Evolutionary conservation across 805 yeast species (phyloP).

Genomic region (Wickerhamomyces sydowiorum): DNA sequence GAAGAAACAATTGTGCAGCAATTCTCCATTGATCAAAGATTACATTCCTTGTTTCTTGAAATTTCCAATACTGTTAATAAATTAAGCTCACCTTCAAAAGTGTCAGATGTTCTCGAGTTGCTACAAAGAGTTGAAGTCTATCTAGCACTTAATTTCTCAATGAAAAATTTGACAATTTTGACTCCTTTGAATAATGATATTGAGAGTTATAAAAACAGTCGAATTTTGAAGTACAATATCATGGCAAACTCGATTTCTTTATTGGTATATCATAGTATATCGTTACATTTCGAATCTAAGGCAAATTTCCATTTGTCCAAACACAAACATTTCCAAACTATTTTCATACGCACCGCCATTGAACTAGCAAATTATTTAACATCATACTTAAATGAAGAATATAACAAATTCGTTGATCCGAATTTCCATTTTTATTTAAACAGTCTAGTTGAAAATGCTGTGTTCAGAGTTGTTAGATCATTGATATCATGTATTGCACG

Average conservation of each 20-base stretch:
- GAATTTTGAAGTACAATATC: conserved; percentile 7
- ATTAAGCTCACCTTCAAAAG: conserved; percentile 10
- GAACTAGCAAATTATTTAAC: conserved; percentile 12
- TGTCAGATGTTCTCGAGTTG: conserved; percentile 10
- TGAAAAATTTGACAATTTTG: conserved; percentile 2
- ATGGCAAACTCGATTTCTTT: conserved; percentile 6
- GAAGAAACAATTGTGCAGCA: conserved; percentile 13
- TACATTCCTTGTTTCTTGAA: conserved; percentile 11
- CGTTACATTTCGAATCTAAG: conserved; percentile 16
- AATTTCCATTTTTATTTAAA: conserved; percentile 12
- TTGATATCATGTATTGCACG: conserved; percentile 12
- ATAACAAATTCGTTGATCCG: conserved; percentile 8
- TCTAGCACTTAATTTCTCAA: conserved; percentile 12
- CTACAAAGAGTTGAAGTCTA: conserved; percentile 12
- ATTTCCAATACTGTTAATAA: conserved; percentile 17
- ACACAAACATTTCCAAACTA: conserved; percentile 6
- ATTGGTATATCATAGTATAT: conserved; percentile 11
- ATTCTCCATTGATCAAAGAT: conserved; percentile 11
- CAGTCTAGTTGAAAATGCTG: conserved; percentile 14
- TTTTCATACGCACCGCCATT: conserved; percentile 1
- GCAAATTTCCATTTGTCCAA: conserved; percentile 7
- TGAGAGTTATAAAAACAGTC: conserved; percentile 11
- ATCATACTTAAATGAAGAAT: conserved; percentile 11
- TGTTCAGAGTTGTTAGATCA: conserved; percentile 12
- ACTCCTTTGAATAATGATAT: conserved; percentile 1